Percentiles rank a stretch among this genome's conserved stretches.
Conservation (phyloP, 2,329 filamentous ascomycete genomes). For the Beauveria scarabaeidicola region DNA sequence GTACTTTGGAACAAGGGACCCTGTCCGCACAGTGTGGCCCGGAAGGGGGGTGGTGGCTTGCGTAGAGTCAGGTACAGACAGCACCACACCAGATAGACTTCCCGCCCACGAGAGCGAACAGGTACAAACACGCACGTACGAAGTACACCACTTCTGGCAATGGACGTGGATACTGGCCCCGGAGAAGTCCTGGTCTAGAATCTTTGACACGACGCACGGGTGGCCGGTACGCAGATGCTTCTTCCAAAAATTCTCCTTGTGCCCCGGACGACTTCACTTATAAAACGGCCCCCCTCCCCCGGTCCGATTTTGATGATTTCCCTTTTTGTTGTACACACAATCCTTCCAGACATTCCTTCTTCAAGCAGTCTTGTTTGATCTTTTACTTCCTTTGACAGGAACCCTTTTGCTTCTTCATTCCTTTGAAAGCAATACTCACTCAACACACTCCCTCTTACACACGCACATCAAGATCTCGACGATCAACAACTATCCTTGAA, state of each 20-base stretch:
- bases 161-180: background rate
- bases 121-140: background rate
- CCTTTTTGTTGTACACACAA: background rate
- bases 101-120: background rate
- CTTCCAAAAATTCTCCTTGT: conserved; percentile 1
- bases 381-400: conserved; percentile 11
- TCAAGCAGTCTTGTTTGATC: conserved; percentile 5
- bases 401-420: conserved; percentile 13
- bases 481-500: conserved; percentile 13
- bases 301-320: background rate
- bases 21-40: conserved; percentile 8
- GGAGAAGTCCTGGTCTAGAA: conserved; percentile 5
- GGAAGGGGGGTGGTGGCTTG: conserved; percentile 5
- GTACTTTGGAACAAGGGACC: background rate
- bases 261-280: conserved; percentile 1
- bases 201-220: conserved; percentile 7
- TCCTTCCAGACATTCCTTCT: conserved; percentile 8
- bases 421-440: conserved; percentile 11
- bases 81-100: conserved; percentile 8
- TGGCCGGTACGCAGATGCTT: background rate
- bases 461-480: conserved; percentile 9
- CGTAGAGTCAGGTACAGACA: conserved; percentile 7
- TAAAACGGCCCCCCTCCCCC: conserved; percentile 6
- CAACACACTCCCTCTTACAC: conserved; percentile 13
- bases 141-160: background rate